These are phyloP conservation scores for Solanum chacoense DNA, from an alignment of 305 asterid genomes.

Conservation along the genomic window DNA sequence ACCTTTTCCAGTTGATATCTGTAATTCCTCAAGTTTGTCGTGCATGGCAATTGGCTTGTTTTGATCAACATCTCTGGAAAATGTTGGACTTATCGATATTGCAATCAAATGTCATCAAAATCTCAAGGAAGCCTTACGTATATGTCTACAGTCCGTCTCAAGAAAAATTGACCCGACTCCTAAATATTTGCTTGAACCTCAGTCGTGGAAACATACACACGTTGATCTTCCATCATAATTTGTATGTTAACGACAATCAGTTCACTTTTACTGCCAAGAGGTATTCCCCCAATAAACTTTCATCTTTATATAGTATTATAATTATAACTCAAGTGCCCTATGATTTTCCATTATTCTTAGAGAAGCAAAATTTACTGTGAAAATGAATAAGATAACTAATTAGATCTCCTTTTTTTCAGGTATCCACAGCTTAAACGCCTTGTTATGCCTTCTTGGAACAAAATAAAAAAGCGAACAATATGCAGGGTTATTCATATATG, in stretches of 20 bases:
- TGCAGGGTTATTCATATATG: conserved; percentile 38
- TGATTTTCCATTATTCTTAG: neutral
- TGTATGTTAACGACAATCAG: neutral
- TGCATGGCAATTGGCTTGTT: neutral
- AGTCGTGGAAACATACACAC: neutral
- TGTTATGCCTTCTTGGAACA: conserved; percentile 76
- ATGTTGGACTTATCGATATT: neutral
- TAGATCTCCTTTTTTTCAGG: conserved; percentile 11
- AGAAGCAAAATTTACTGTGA: neutral
- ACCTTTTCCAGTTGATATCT: neutral
- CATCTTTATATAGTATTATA: neutral
- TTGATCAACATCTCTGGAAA: neutral
- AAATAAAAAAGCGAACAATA: conserved; percentile 46
- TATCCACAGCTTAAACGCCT: conserved; percentile 58
- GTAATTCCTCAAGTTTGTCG: neutral
- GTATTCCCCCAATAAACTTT: neutral
- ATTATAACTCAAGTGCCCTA: no score
- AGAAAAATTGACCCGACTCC: neutral
- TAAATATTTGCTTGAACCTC: neutral
- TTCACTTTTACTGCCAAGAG: neutral
- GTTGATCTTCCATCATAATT: neutral
- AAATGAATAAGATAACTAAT: neutral
- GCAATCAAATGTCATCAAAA: neutral
- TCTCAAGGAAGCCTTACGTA: neutral
- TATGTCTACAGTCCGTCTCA: neutral